Conservation (phyloP, 2,329 filamentous ascomycete genomes). For the Aureobasidium sp. region DNA sequence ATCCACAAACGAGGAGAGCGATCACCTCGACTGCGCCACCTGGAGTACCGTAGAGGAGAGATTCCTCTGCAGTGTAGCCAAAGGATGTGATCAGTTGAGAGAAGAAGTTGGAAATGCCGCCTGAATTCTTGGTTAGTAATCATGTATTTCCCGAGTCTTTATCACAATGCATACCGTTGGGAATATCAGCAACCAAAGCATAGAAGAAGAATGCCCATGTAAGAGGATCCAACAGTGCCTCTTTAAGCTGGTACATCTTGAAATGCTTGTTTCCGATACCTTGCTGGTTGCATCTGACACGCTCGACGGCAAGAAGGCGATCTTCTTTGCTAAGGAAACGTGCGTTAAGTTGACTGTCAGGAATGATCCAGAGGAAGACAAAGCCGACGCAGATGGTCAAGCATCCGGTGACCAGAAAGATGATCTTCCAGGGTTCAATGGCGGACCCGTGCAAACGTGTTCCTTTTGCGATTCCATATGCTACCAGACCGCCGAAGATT, state of each 20-base stretch:
- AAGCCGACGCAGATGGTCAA: conserved; percentile 34
- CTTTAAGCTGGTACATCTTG: conserved; percentile 57
- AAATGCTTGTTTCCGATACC: conserved; percentile 64
- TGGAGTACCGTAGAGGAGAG: conserved; percentile 56
- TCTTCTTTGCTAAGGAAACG: conserved; percentile 59
- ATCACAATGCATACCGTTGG: conserved; percentile 36
- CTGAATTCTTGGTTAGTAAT: conserved; percentile 16
- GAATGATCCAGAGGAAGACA: conserved; percentile 39
- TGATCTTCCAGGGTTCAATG: conserved; percentile 58
- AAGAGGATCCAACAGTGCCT: conserved; percentile 49
- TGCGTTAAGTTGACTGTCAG: conserved; percentile 53
- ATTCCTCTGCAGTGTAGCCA: conserved; percentile 55
- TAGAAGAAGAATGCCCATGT: conserved; percentile 54
- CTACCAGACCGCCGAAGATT: conserved; percentile 54
- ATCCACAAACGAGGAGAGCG: conserved; percentile 46
- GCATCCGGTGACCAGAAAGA: conserved; percentile 39
- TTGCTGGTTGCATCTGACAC: conserved; percentile 66
- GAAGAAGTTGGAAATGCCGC: conserved; percentile 53
- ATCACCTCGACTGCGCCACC: conserved; percentile 58
- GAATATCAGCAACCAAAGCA: conserved; percentile 48
- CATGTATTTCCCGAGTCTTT: background rate
- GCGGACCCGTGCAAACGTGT: conserved; percentile 45
- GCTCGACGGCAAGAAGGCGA: conserved; percentile 58
- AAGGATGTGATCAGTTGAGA: conserved; percentile 54
- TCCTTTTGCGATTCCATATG: conserved; percentile 55